These are phyloP conservation scores for Suhomyces yuchorum DNA, from an alignment of 1,139 yeast species.

Conservation along the genomic window DNA sequence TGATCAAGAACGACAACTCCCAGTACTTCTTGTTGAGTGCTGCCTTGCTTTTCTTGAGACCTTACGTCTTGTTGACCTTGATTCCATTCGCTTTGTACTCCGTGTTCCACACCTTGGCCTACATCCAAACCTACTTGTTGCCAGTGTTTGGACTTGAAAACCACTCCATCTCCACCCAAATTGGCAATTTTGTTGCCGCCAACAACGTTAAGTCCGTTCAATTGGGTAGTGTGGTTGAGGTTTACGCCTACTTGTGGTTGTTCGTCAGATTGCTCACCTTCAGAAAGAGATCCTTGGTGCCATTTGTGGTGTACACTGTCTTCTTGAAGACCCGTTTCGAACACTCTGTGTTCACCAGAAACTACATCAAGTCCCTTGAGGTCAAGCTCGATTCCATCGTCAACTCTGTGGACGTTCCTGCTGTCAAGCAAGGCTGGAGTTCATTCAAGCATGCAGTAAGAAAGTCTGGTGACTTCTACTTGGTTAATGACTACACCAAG, in stretches of 20 bases:
- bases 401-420: constrained; percentile 56
- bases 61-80: constrained; percentile 55
- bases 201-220: constrained; percentile 73
- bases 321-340: constrained; percentile 82
- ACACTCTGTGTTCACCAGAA: constrained; percentile 72
- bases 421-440: constrained; percentile 64
- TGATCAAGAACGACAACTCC: constrained; percentile 64
- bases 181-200: constrained; percentile 57
- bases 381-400: constrained; percentile 69
- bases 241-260: constrained; percentile 54
- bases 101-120: constrained; percentile 70
- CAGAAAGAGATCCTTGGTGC: constrained; percentile 63
- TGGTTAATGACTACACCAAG: constrained; percentile 43
- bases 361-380: constrained; percentile 70
- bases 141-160: constrained; percentile 61
- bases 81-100: constrained; percentile 72
- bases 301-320: constrained; percentile 56
- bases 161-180: constrained; percentile 38
- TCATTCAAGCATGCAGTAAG: constrained; percentile 51
- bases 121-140: constrained; percentile 63
- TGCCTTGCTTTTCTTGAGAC: constrained; percentile 58
- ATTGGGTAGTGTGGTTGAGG: constrained; percentile 71
- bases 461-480: constrained; percentile 32
- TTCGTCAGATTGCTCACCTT: constrained; percentile 59
- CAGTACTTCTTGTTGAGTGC: constrained; percentile 63